Percentiles rank a stretch among this genome's conserved stretches.
These are phyloP conservation scores for Iris pallida DNA, from an alignment of 116 monocot species.

Conservation along the genomic window DNA sequence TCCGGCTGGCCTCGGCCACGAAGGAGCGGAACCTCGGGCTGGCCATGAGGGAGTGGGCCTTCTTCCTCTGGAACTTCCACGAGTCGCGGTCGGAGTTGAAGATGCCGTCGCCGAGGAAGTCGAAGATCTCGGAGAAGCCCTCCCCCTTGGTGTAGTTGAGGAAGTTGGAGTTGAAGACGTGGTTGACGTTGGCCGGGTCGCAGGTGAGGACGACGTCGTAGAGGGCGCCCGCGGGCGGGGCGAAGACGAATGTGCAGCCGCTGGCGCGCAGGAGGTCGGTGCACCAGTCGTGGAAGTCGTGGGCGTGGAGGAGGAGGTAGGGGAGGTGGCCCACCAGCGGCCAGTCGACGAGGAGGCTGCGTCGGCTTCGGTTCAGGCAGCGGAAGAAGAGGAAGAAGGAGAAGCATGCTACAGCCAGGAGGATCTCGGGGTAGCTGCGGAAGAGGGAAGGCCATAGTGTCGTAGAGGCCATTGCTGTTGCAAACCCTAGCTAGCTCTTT, in stretches of 20 bases:
- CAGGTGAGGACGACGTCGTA: slow-evolving; percentile 35
- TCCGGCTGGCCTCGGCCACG: background rate
- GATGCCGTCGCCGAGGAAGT: slow-evolving; percentile 40
- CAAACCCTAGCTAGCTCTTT: no score
- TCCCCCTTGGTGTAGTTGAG: slow-evolving; percentile 26
- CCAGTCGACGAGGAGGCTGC: slow-evolving; percentile 22
- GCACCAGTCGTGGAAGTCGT: slow-evolving; percentile 22
- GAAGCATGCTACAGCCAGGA: slow-evolving; percentile 14
- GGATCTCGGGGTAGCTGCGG: slow-evolving; percentile 22
- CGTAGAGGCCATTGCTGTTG: no score
- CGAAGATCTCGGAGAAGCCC: slow-evolving; percentile 46
- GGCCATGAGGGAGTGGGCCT: slow-evolving; percentile 17
- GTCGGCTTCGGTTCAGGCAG: background rate
- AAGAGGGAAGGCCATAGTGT: background rate
- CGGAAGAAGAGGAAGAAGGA: slow-evolving; percentile 4
- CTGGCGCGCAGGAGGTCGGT: slow-evolving; percentile 8
- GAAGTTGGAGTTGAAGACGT: slow-evolving; percentile 40
- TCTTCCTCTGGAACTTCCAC: slow-evolving; percentile 40
- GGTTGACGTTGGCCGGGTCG: slow-evolving; percentile 48
- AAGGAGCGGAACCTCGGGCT: slow-evolving; percentile 17
- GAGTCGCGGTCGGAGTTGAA: slow-evolving; percentile 37
- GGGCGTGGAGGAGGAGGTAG: slow-evolving; percentile 6
- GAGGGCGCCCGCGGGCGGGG: slow-evolving; percentile 29
- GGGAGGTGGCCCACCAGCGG: slow-evolving; percentile 49
- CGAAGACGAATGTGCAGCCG: slow-evolving; percentile 25